phyloP scores from a whole-genome alignment of 441 rosid species.

The Brassica hybrid region DNA sequence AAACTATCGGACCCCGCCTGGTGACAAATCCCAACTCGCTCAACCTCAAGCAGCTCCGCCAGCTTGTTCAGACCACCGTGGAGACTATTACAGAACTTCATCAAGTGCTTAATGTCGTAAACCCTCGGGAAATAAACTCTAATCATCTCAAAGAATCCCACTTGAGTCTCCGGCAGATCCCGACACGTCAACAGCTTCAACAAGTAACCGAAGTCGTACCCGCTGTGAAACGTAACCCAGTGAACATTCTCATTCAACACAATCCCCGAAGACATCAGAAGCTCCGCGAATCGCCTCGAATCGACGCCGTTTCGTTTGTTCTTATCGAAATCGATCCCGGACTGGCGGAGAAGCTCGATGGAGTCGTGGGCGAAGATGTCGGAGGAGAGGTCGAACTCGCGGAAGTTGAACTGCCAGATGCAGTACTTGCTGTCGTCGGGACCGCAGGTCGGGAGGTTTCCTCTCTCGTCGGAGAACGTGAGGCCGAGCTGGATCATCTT shows the following conservation, averaged over 20 bases:
- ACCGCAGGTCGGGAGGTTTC: constrained; percentile 53
- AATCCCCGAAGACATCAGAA: constrained; percentile 52
- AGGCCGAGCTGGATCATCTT: constrained; percentile 53
- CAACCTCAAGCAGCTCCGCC: constrained; percentile 55
- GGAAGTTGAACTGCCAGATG: constrained; percentile 58
- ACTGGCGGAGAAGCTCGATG: constrained; percentile 46
- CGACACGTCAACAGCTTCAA: constrained; percentile 51
- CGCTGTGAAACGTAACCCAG: constrained; percentile 60
- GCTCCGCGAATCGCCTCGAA: constrained; percentile 48
- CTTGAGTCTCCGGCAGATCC: constrained; percentile 45
- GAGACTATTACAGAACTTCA: constrained; percentile 57
- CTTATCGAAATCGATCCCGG: constrained; percentile 50
- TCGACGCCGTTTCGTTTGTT: constrained; percentile 46
- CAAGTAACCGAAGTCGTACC: constrained; percentile 63
- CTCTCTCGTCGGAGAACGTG: constrained; percentile 50
- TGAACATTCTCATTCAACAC: constrained; percentile 46
- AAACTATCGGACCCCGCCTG: constrained; percentile 63
- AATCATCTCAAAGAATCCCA: constrained; percentile 48
- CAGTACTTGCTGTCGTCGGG: constrained; percentile 45
- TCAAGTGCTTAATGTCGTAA: constrained; percentile 56
- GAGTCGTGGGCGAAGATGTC: constrained; percentile 51
- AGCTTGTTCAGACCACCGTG: constrained; percentile 60
- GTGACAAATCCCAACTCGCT: constrained; percentile 54
- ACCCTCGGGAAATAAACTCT: constrained; percentile 50
- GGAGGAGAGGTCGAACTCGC: constrained; percentile 45